Evolutionary conservation across 2,329 filamentous ascomycete genomes (phyloP).

Genomic region (Lachnellula subtilissima): DNA sequence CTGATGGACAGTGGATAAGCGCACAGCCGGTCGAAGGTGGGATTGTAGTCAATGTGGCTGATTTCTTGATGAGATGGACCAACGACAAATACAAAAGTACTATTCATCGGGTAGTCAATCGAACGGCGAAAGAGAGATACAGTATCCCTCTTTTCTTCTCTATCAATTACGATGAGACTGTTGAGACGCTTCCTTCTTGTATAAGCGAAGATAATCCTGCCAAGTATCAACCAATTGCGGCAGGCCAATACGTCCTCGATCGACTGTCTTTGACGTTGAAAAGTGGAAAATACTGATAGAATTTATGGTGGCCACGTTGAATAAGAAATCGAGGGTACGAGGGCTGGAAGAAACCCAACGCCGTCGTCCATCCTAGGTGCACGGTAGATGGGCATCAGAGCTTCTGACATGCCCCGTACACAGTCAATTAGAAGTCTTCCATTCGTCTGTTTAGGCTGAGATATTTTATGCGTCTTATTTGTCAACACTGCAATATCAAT

Average conservation of each 20-base stretch:
- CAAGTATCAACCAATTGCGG: conserved; percentile 28
- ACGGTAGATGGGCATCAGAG: too few species aligned
- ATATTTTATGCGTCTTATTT: too few species aligned
- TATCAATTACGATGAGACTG: conserved; percentile 31
- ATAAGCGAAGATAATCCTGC: conserved; percentile 24
- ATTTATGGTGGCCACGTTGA: too few species aligned
- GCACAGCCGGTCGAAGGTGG: conserved; percentile 42
- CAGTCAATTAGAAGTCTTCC: too few species aligned
- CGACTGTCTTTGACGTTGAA: conserved; percentile 26
- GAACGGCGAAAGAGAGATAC: conserved; percentile 45
- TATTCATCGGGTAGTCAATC: conserved; percentile 52
- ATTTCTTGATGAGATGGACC: conserved; percentile 47
- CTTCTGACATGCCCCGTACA: too few species aligned
- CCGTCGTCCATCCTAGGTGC: too few species aligned
- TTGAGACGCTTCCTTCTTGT: conserved; percentile 28
- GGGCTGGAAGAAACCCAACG: too few species aligned
- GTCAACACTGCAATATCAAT: too few species aligned
- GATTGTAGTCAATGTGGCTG: conserved; percentile 48
- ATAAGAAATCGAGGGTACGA: too few species aligned
- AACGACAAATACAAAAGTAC: conserved; percentile 49
- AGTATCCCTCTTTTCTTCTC: conserved; percentile 52
- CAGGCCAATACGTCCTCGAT: conserved; percentile 29
- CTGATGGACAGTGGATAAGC: conserved; percentile 40
- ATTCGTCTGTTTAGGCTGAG: too few species aligned
- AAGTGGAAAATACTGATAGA: conserved; percentile 23